Base-by-base conservation (phyloP, 108 stramenopile genomes). In the Cyclotella sp. region DNA sequence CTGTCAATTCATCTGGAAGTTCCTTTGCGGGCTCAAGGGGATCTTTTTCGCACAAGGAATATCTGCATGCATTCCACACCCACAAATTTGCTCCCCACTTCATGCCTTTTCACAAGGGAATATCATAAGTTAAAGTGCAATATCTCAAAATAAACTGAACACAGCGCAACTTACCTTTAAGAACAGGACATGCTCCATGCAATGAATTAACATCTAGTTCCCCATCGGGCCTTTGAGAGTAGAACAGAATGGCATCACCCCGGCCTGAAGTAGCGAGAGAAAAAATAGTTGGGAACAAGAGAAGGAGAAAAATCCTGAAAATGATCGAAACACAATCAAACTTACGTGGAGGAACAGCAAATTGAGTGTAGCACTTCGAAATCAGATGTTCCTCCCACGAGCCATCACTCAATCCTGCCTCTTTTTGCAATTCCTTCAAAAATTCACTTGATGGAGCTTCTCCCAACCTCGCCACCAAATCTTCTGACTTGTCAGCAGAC, bases 51-150 rank as follows among this genome's bases (percentile, higher is more conserved):
- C 83, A 84, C 26, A 52, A 65, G 13, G 74, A 70, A 68, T 75
- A 84, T 13, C 83, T 43, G 59, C 83, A 84, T 42, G 84, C 87
- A 66, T 92, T 92, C 91, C 91, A 92, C 13, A 92, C 78, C 90
- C 90, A 92, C 16, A 91, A 61, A 21, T 92, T 91, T 12, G 91
- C 90, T 30, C 86, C 86, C 89, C 90, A 92, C 75, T 92, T 92
- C 26, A 74, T 83, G 15, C 90, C 91, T 53, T 55, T 62, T 58
- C 42, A 42, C 60, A 0, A 27, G 21, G 18, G 13, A 43, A 14
- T 0, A 27, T 39, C 51, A n/a, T 15, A 5, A 70, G 27, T 19
- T 40, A 27, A 40, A 18, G 14, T n/a, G n/a, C n/a, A 11, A 19
- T n/a, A 30, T 30, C 26, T 44, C 39, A 28, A 21, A 30, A 30